These are phyloP conservation scores for Dorcoceras hygrometricum DNA, from an alignment of 257 asterid species.

Conservation along the genomic window DNA sequence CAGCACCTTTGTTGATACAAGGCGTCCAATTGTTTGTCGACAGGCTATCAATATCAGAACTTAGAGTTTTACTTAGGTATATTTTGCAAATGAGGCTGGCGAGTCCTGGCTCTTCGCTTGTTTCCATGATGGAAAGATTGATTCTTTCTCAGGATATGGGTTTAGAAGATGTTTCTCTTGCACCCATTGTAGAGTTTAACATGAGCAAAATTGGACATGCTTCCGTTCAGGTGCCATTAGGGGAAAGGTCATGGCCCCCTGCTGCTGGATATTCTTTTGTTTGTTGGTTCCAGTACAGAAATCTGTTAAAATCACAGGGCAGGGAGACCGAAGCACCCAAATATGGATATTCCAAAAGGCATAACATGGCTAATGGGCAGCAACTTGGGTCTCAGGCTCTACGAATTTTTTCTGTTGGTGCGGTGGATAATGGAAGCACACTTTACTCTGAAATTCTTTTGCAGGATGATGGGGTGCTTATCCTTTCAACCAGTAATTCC, in stretches of 20 bases:
- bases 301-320: conserved; percentile 61
- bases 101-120: conserved; percentile 69
- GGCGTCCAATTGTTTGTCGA: conserved; percentile 28
- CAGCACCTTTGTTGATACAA: conserved; percentile 17
- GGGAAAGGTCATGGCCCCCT: conserved; percentile 99
- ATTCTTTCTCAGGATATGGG: conserved; percentile 68
- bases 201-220: conserved; percentile 95
- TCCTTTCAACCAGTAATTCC: conserved; percentile 91
- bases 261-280: conserved; percentile 98
- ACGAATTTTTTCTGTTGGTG: conserved; percentile 85
- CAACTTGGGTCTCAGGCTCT: conserved; percentile 60
- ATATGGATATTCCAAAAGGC: conserved; percentile 51
- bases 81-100: conserved; percentile 72
- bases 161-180: conserved; percentile 84
- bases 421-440: conserved; percentile 62
- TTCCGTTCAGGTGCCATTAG: conserved; percentile 95
- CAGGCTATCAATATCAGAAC: conserved; percentile 88
- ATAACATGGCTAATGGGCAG: conserved; percentile 45
- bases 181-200: conserved; percentile 93
- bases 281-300: conserved; percentile 92
- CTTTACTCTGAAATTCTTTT: conserved; percentile 85
- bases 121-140: conserved; percentile 92
- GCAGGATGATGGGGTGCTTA: conserved; percentile 84
- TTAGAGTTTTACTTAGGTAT: conserved; percentile 80
- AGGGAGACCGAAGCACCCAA: conserved; percentile 67